A percentile compares a stretch with the other conserved stretches of the same genome.
Evolutionary conservation across 148 eudicot species (phyloP).

Genomic region (Vaccinium vitisidaea): DNA sequence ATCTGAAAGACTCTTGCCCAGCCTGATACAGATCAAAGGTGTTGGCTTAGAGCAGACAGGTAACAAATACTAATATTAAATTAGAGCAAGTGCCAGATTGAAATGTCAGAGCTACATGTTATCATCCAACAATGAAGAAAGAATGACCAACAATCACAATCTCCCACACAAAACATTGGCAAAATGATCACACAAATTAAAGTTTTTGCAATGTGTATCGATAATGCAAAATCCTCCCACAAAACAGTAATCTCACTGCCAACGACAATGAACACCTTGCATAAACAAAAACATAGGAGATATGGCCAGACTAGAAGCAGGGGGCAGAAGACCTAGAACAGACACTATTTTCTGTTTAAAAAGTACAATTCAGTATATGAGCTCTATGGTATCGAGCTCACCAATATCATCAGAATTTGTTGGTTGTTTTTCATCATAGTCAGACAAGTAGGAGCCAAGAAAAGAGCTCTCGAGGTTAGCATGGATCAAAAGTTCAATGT

Average conservation of each 20-base stretch:
- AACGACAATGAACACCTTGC: neutral
- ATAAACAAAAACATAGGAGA: neutral
- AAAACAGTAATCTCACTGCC: neutral
- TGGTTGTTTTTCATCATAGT: neutral
- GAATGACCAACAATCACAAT: neutral
- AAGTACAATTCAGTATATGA: neutral
- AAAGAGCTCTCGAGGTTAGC: neutral
- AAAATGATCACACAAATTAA: neutral
- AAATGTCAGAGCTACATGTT: neutral
- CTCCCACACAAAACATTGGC: neutral
- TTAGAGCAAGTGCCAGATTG: neutral
- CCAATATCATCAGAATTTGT: neutral
- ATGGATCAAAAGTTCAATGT: neutral
- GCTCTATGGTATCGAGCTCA: neutral
- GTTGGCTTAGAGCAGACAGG: neutral
- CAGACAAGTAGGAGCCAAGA: neutral
- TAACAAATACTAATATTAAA: neutral
- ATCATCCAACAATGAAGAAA: neutral
- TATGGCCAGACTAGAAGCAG: neutral
- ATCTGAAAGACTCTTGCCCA: conserved; percentile 75
- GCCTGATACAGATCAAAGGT: conserved; percentile 37
- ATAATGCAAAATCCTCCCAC: neutral
- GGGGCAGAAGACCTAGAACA: neutral
- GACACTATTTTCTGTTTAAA: neutral
- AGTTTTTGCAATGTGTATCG: neutral